A percentile compares a stretch with the other conserved stretches of the same genome.
These are phyloP conservation scores for Xenoacremonium recifei DNA, from an alignment of 2,329 filamentous ascomycete genomes.

Conservation along the genomic window DNA sequence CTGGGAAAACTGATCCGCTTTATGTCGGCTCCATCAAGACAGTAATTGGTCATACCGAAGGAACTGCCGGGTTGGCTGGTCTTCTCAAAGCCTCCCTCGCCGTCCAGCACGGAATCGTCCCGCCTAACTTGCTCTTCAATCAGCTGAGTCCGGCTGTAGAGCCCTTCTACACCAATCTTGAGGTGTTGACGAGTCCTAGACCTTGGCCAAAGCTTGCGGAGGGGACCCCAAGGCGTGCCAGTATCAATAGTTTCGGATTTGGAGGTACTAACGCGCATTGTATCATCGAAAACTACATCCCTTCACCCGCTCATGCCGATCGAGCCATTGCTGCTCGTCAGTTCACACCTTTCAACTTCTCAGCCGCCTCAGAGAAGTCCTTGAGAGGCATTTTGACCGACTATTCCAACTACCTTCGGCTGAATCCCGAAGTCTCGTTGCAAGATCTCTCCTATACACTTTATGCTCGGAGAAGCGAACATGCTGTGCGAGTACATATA, in stretches of 20 bases:
- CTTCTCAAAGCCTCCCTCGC: slow-evolving; percentile 2
- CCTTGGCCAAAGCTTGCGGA: background rate
- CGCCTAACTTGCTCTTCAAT: slow-evolving; percentile 2
- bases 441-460: slow-evolving; percentile 1
- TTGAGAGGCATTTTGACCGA: background rate
- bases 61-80: slow-evolving; percentile 6
- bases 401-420: background rate
- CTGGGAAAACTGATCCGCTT: background rate
- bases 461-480: background rate
- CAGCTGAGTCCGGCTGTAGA: background rate
- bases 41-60: slow-evolving; percentile 7
- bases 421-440: background rate
- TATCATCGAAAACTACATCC: background rate
- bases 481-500: slow-evolving; percentile 30
- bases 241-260: slow-evolving; percentile 28
- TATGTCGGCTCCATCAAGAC: slow-evolving; percentile 9
- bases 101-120: slow-evolving; percentile 3
- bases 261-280: slow-evolving; percentile 25
- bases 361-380: background rate
- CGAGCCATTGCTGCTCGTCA: background rate
- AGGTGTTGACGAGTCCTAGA: background rate
- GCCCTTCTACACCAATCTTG: background rate
- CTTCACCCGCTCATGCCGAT: background rate
- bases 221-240: slow-evolving; percentile 4
- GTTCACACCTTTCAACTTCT: background rate